phyloP scores from a whole-genome alignment of 257 asterid genomes.

The Solanum stenotomum region DNA sequence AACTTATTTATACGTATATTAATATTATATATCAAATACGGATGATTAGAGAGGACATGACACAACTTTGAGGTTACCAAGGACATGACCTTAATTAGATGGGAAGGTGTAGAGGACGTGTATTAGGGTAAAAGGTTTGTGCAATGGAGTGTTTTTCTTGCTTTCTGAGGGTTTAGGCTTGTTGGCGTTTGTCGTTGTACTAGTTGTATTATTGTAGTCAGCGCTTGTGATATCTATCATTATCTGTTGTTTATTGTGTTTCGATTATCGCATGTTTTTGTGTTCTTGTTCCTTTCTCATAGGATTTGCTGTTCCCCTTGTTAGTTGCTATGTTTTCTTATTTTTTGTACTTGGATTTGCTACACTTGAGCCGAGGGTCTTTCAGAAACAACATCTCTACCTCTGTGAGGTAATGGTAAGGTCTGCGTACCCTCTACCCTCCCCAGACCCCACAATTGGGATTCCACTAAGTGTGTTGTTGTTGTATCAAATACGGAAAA shows the following conservation, averaged over 20 bases:
- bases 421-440: background rate
- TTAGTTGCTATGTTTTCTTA: background rate
- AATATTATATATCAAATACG: background rate
- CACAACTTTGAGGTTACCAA: too few species aligned
- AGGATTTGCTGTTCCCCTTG: background rate
- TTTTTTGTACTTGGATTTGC: background rate
- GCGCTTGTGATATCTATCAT: too few species aligned
- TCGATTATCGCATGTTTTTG: background rate
- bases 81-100: too few species aligned
- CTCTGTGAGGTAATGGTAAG: background rate
- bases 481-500: background rate
- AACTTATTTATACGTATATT: background rate
- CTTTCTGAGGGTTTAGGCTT: background rate
- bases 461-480: background rate
- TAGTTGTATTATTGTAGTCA: background rate
- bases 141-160: background rate
- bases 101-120: too few species aligned
- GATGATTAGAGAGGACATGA: too few species aligned
- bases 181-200: background rate
- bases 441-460: background rate
- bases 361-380: background rate
- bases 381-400: background rate
- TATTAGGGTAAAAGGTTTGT: too few species aligned
- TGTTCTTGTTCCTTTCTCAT: background rate
- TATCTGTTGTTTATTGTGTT: background rate